Percentiles rank a stretch among this genome's conserved stretches.
Conservation (phyloP, 2,329 filamentous ascomycete genomes). For the Passalora sequoiae region DNA sequence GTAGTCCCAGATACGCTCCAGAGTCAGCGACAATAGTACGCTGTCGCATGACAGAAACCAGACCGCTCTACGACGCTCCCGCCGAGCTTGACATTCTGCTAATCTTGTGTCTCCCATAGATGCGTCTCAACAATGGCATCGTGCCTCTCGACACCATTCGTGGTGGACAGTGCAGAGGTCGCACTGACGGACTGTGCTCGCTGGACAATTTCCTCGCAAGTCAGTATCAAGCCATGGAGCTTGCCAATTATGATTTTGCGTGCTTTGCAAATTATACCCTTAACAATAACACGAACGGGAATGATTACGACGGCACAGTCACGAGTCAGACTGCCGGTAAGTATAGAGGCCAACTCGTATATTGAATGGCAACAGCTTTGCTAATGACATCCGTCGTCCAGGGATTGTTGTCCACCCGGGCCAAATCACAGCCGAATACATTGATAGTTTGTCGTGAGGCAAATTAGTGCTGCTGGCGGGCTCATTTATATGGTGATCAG, state of each 20-base stretch:
- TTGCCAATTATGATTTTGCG: conserved; percentile 46
- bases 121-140: conserved; percentile 49
- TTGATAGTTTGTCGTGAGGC: conserved; percentile 9
- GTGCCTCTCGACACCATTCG: conserved; percentile 46
- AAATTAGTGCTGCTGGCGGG: no score
- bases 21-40: no score
- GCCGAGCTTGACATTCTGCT: neutral
- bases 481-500: no score
- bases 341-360: no score
- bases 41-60: neutral
- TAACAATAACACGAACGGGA: conserved; percentile 33
- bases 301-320: conserved; percentile 40
- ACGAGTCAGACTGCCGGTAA: conserved; percentile 17
- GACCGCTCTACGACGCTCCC: no score
- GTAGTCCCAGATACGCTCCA: neutral
- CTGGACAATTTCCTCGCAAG: conserved; percentile 40
- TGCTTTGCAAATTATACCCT: conserved; percentile 49
- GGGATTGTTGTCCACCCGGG: conserved; percentile 22
- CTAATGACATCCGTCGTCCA: conserved; percentile 1
- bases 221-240: conserved; percentile 36
- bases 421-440: conserved; percentile 21
- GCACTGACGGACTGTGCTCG: conserved; percentile 45
- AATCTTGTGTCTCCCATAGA: conserved; percentile 15
- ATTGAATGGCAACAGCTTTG: no score
- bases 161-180: conserved; percentile 41